Conservation (phyloP, 805 yeast species). For the Yamadazyma philogaea region DNA sequence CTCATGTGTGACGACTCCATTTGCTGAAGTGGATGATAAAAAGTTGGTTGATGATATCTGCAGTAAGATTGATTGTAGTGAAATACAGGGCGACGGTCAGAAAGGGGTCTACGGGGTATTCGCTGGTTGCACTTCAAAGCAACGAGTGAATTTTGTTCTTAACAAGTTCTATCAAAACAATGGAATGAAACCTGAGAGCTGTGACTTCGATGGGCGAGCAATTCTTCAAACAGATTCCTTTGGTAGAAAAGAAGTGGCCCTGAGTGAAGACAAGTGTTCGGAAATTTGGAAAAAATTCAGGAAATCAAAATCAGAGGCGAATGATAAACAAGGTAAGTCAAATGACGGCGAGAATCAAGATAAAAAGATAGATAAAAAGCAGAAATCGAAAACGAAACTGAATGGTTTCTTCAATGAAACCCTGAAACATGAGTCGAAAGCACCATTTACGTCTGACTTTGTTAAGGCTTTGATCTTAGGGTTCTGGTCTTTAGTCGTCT, state of each 20-base stretch:
- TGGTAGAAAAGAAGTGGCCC: conserved; percentile 17
- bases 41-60: conserved; percentile 34
- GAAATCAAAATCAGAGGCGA: conserved; percentile 11
- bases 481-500: not conserved
- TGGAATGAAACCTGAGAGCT: conserved; percentile 17
- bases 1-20: conserved; percentile 34
- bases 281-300: not conserved
- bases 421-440: not conserved
- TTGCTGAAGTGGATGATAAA: conserved; percentile 18
- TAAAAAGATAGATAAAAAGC: not conserved
- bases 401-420: not conserved
- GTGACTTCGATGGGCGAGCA: conserved; percentile 25
- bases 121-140: conserved; percentile 38
- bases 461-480: not conserved
- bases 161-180: conserved; percentile 31
- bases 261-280: conserved; percentile 20
- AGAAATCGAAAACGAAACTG: not conserved
- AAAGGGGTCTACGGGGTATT: conserved; percentile 41
- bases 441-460: not conserved
- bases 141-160: conserved; percentile 40
- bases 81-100: conserved; percentile 31
- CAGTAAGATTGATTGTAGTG: conserved; percentile 35
- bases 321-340: not conserved
- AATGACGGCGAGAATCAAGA: not conserved
- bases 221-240: conserved; percentile 5